Conservation (phyloP, 1,284 basidiomycete species). For the Marasmius fiardii region DNA sequence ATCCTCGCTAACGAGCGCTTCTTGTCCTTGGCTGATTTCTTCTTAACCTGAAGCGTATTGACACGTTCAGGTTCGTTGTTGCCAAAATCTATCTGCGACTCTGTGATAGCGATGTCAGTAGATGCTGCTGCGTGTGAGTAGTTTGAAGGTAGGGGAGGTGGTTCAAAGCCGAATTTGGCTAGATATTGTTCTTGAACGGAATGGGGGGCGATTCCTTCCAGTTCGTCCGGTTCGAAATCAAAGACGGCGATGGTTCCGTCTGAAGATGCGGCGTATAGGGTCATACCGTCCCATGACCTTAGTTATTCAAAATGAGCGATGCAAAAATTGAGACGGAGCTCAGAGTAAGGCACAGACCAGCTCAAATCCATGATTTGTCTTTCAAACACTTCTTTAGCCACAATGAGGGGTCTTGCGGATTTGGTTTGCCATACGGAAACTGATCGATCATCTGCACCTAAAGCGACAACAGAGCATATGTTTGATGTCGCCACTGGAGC, state of each 20-base stretch:
- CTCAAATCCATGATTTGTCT: conserved; percentile 93
- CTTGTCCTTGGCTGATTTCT: conserved; percentile 52
- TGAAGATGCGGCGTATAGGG: conserved; percentile 92
- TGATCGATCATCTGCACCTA: conserved; percentile 87
- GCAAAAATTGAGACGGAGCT: not conserved
- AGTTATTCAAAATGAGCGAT: not conserved
- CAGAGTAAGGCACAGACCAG: conserved; percentile 57
- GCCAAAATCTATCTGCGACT: conserved; percentile 34
- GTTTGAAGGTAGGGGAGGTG: conserved; percentile 62
- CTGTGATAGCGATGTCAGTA: conserved; percentile 41
- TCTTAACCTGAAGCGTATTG: conserved; percentile 69
- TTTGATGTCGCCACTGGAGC: conserved; percentile 68
- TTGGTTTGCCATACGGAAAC: conserved; percentile 95
- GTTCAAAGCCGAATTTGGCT: conserved; percentile 71
- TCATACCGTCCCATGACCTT: conserved; percentile 86
- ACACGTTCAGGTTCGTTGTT: conserved; percentile 39
- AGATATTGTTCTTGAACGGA: conserved; percentile 76
- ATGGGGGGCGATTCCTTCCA: conserved; percentile 80
- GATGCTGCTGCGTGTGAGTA: conserved; percentile 62
- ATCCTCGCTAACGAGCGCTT: conserved; percentile 58
- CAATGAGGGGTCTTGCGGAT: conserved; percentile 84
- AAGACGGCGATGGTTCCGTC: conserved; percentile 93
- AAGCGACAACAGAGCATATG: conserved; percentile 82
- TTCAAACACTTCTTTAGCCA: conserved; percentile 92
- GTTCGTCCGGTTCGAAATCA: conserved; percentile 75